A percentile compares a stretch with the other conserved stretches of the same genome.
These are phyloP conservation scores for Paraphaeosphaeria minitans DNA, from an alignment of 2,329 filamentous ascomycete genomes.

Conservation along the genomic window DNA sequence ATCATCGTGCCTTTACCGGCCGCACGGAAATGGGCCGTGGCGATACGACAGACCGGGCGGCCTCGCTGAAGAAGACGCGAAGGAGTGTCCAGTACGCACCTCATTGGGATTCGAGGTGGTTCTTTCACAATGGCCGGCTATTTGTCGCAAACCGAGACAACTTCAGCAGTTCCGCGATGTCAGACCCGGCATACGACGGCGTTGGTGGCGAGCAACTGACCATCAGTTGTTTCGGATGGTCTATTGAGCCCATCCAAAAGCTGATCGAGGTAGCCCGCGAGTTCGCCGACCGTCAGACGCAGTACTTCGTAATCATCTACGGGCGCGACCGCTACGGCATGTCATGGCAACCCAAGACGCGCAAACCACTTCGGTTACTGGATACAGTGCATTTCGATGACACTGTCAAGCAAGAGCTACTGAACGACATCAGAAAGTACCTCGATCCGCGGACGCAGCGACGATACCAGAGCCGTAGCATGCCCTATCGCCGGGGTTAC, in stretches of 20 bases:
- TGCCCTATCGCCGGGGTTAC: background rate
- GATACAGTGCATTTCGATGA: conserved; percentile 6
- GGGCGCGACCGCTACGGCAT: conserved; percentile 4
- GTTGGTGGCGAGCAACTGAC: conserved; percentile 1
- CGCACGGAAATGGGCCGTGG: background rate
- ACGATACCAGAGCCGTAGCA: conserved; percentile 5
- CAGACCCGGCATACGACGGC: conserved; percentile 2
- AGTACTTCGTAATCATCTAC: conserved; percentile 1
- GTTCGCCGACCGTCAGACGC: conserved; percentile 1
- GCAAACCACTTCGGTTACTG: background rate
- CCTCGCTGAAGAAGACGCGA: conserved; percentile 4
- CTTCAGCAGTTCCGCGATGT: conserved; percentile 3
- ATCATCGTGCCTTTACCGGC: conserved; percentile 1
- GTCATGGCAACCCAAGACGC: conserved; percentile 1
- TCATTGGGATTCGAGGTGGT: conserved; percentile 1
- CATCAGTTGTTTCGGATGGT: background rate
- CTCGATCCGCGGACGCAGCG: conserved; percentile 4
- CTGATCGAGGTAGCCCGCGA: conserved; percentile 2
- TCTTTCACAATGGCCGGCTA: background rate
- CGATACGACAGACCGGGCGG: background rate
- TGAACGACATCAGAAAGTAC: background rate
- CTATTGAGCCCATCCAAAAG: background rate
- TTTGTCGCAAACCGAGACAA: background rate
- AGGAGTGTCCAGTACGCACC: background rate
- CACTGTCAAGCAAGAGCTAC: conserved; percentile 1